phyloP scores from a whole-genome alignment of 1,284 basidiomycete genomes.

The Malassezia psittaci region DNA sequence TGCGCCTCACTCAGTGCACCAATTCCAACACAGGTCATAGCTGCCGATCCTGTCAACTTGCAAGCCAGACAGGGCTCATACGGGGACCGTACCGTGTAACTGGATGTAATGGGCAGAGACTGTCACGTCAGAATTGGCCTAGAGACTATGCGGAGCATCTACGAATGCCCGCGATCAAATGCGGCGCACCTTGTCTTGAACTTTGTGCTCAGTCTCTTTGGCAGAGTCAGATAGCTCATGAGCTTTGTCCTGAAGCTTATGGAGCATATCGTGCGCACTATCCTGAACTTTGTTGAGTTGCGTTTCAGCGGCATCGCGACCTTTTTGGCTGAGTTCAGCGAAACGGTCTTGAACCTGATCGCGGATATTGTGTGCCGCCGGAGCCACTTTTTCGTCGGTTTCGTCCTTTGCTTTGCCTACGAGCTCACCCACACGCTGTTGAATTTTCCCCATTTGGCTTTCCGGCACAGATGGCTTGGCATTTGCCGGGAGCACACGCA shows the following conservation, averaged over 20 bases:
- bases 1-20: constrained; percentile 37
- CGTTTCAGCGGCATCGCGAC: constrained; percentile 11
- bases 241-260: constrained; percentile 12
- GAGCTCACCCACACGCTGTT: constrained; percentile 39
- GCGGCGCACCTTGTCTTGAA: constrained; percentile 37
- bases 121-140: constrained; percentile 8
- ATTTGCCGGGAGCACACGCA: constrained; percentile 59
- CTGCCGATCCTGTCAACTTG: constrained; percentile 35
- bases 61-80: constrained; percentile 33
- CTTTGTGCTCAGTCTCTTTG: constrained; percentile 1
- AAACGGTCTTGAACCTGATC: constrained; percentile 14
- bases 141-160: constrained; percentile 2
- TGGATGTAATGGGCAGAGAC: constrained; percentile 19
- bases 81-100: background rate
- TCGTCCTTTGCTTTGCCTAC: constrained; percentile 28
- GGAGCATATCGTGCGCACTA: background rate
- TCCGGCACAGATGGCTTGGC: constrained; percentile 24
- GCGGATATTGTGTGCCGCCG: background rate
- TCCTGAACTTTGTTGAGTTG: constrained; percentile 9
- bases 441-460: constrained; percentile 34
- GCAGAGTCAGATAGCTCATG: constrained; percentile 1
- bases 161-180: constrained; percentile 19
- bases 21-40: constrained; percentile 28
- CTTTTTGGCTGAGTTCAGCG: constrained; percentile 10
- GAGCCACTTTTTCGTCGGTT: background rate